These are phyloP conservation scores for Canariomyces notabilis DNA, from an alignment of 2,329 filamentous ascomycete species.

Conservation along the genomic window DNA sequence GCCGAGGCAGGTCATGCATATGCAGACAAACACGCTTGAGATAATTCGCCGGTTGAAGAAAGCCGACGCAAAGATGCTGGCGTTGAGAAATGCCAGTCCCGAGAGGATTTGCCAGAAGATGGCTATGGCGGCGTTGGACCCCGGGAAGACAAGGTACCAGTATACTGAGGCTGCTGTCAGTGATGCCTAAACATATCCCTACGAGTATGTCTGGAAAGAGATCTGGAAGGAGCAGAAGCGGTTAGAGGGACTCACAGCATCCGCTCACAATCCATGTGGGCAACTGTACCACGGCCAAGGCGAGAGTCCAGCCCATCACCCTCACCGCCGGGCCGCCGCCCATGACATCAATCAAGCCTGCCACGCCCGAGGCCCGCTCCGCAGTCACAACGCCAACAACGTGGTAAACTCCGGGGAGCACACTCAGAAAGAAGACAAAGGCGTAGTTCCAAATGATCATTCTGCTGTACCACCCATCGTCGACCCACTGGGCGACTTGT, in stretches of 20 bases:
- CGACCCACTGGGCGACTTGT: conserved; percentile 5
- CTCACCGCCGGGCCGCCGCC: conserved; percentile 39
- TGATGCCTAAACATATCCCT: too few species aligned
- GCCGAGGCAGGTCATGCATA: conserved; percentile 13
- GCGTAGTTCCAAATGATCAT: conserved; percentile 30
- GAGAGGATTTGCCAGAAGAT: conserved; percentile 44
- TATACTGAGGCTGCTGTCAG: conserved; percentile 25
- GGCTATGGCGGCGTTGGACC: conserved; percentile 28
- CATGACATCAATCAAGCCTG: conserved; percentile 33
- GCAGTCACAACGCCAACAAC: conserved; percentile 22
- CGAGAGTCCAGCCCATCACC: conserved; percentile 26
- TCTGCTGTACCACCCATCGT: conserved; percentile 1
- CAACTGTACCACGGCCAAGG: conserved; percentile 27
- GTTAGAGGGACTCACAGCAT: conserved; percentile 10
- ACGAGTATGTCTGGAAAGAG: not conserved
- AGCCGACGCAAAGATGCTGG: conserved; percentile 51
- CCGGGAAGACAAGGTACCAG: conserved; percentile 27
- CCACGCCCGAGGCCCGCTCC: conserved; percentile 31
- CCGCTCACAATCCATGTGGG: conserved; percentile 39
- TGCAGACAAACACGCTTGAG: conserved; percentile 16
- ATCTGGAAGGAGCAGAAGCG: not conserved
- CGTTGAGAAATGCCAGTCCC: conserved; percentile 54
- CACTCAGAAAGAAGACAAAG: conserved; percentile 25
- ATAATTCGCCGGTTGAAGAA: conserved; percentile 30
- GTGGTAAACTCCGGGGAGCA: conserved; percentile 18